phyloP scores from a whole-genome alignment of 129 eudicot species.

The Arctium lappa region DNA sequence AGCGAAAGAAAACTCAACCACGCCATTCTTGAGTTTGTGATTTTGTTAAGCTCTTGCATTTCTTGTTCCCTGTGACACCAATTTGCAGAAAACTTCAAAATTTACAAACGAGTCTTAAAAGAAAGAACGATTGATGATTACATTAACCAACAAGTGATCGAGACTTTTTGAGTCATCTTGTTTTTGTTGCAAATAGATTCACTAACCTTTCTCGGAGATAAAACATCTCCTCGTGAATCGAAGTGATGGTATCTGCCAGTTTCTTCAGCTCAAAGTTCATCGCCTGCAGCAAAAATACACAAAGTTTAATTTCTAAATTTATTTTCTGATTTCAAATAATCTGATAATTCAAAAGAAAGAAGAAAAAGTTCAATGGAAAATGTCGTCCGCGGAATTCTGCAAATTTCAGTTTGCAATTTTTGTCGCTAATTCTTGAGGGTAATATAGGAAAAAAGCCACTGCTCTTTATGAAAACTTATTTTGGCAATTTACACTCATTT shows the following conservation, averaged over 20 bases:
- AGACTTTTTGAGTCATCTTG: not conserved
- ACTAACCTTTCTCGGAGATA: constrained; percentile 76
- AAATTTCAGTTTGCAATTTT: no score
- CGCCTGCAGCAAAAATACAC: constrained; percentile 31
- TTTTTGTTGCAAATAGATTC: not conserved
- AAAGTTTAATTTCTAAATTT: not conserved
- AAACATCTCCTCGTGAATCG: constrained; percentile 86
- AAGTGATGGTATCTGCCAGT: constrained; percentile 62
- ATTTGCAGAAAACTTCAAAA: not conserved
- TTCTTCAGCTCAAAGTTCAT: constrained; percentile 85
- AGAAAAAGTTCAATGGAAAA: no score
- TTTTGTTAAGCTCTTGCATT: constrained; percentile 67
- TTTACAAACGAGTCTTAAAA: not conserved
- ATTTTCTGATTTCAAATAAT: no score
- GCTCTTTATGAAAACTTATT: no score
- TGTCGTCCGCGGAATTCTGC: no score
- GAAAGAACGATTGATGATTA: not conserved
- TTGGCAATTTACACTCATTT: no score
- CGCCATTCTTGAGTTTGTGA: constrained; percentile 73
- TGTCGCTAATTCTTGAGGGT: no score
- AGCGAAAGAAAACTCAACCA: constrained; percentile 76
- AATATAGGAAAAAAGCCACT: no score
- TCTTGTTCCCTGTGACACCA: constrained; percentile 67
- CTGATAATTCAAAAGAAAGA: no score
- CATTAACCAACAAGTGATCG: not conserved